A percentile compares a stretch with the other conserved stretches of the same genome.
These are phyloP conservation scores for Vitellaria paradoxa DNA, from an alignment of 179 eudicot species.

Conservation along the genomic window DNA sequence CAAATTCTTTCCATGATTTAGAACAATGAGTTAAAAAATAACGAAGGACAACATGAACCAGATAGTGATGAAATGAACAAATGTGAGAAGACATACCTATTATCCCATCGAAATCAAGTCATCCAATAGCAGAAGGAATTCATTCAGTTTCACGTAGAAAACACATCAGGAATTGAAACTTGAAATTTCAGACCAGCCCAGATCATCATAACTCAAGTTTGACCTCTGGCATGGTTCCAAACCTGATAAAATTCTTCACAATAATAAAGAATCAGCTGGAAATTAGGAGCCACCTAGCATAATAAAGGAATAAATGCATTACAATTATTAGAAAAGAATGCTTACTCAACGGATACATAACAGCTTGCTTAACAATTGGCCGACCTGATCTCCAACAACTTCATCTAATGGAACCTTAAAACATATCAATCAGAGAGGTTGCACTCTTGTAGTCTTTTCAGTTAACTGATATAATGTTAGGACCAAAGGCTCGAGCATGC, in stretches of 20 bases:
- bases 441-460: slow-evolving; percentile 6
- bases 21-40: not conserved
- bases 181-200: not conserved
- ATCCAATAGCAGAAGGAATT: not conserved
- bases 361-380: not conserved
- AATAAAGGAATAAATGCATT: not conserved
- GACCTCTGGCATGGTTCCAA: not conserved
- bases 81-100: not conserved
- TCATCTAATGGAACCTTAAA: slow-evolving; percentile 2
- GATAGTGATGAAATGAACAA: not conserved
- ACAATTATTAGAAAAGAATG: not conserved
- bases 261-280: slow-evolving; percentile 2
- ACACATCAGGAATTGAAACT: not conserved
- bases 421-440: slow-evolving; percentile 5
- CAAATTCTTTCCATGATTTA: not conserved
- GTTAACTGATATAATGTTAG: slow-evolving; percentile 1
- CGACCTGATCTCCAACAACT: slow-evolving; percentile 2
- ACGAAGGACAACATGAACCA: not conserved
- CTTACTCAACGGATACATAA: not conserved
- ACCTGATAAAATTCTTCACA: slow-evolving; percentile 6
- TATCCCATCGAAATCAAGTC: not conserved
- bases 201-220: not conserved
- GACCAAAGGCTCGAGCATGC: not conserved
- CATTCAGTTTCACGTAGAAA: not conserved
- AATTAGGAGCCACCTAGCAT: not conserved